Evolutionary conservation across 208 protist species (phyloP).

Genomic region (Crithidia bombi): DNA sequence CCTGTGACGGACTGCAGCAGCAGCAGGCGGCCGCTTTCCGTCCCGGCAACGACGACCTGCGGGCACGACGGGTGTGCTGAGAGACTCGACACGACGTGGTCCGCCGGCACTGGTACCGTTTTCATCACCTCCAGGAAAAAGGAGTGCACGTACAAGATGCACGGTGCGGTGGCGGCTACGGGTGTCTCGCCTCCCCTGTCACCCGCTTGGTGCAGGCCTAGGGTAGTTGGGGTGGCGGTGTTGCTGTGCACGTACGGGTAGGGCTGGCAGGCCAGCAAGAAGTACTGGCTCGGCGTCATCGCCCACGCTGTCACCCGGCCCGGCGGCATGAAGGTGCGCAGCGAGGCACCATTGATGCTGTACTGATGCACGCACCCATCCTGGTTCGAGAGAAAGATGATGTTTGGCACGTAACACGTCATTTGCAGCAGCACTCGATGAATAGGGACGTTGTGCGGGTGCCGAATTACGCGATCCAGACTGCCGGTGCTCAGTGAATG

Average conservation of each 20-base stretch:
- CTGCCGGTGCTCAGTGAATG: slow-evolving; percentile 69
- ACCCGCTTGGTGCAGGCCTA: not conserved
- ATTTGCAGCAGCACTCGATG: slow-evolving; percentile 81
- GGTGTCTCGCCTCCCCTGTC: not conserved
- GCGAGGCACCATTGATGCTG: slow-evolving; percentile 73
- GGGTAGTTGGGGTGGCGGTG: not conserved
- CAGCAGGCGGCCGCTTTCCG: slow-evolving; percentile 27
- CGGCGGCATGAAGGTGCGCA: slow-evolving; percentile 66
- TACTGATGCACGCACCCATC: slow-evolving; percentile 84
- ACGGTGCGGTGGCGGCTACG: slow-evolving; percentile 6
- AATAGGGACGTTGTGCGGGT: slow-evolving; percentile 66
- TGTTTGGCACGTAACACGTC: slow-evolving; percentile 83
- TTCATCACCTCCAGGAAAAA: slow-evolving; percentile 69
- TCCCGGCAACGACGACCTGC: slow-evolving; percentile 73
- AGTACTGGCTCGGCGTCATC: slow-evolving; percentile 63
- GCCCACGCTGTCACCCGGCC: slow-evolving; percentile 76
- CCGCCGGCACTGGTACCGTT: slow-evolving; percentile 48
- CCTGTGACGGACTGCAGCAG: slow-evolving; percentile 18
- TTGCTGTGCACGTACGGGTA: slow-evolving; percentile 2
- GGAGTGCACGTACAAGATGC: slow-evolving; percentile 74
- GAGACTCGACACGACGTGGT: slow-evolving; percentile 40
- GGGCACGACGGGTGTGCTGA: slow-evolving; percentile 65
- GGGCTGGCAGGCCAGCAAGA: slow-evolving; percentile 60
- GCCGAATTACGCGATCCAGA: slow-evolving; percentile 73
- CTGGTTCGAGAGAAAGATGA: slow-evolving; percentile 72